Conservation (phyloP, 2,329 filamentous ascomycete species). For the Diaporthe sp. region DNA sequence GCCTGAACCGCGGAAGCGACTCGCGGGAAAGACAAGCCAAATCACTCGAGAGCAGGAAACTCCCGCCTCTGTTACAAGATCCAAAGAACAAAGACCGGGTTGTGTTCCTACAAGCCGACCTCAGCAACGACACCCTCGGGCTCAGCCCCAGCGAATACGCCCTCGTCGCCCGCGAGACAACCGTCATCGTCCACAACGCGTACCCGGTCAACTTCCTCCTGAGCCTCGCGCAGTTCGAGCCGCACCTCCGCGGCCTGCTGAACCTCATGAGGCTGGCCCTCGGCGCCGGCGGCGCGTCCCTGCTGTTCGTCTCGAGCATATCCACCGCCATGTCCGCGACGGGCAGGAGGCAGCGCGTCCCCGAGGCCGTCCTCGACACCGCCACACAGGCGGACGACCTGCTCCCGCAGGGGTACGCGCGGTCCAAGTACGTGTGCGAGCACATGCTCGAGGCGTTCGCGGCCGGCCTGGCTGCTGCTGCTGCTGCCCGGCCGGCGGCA, state of each 20-base stretch:
- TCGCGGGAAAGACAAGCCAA: conserved; percentile 9
- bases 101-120: conserved; percentile 62
- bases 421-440: conserved; percentile 38
- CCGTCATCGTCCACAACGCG: conserved; percentile 67
- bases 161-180: conserved; percentile 55
- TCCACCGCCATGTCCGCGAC: conserved; percentile 19
- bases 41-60: not conserved
- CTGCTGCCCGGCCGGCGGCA: not conserved
- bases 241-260: conserved; percentile 64
- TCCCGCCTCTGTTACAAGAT: conserved; percentile 53
- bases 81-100: conserved; percentile 45
- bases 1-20: conserved; percentile 63
- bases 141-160: conserved; percentile 55
- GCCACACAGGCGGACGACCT: conserved; percentile 6
- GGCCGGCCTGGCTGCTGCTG: conserved; percentile 1
- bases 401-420: conserved; percentile 29
- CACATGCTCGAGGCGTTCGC: conserved; percentile 43
- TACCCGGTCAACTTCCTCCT: conserved; percentile 70
- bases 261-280: conserved; percentile 60
- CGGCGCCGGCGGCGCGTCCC: conserved; percentile 35
- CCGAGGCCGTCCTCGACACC: conserved; percentile 29
- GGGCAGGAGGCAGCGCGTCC: not conserved
- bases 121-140: conserved; percentile 62
- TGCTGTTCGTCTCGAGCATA: conserved; percentile 39
- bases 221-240: conserved; percentile 62